A percentile compares a stretch with the other conserved stretches of the same genome.
These are phyloP conservation scores for Fusarium humuli DNA, from an alignment of 2,329 filamentous ascomycete genomes.

Conservation along the genomic window DNA sequence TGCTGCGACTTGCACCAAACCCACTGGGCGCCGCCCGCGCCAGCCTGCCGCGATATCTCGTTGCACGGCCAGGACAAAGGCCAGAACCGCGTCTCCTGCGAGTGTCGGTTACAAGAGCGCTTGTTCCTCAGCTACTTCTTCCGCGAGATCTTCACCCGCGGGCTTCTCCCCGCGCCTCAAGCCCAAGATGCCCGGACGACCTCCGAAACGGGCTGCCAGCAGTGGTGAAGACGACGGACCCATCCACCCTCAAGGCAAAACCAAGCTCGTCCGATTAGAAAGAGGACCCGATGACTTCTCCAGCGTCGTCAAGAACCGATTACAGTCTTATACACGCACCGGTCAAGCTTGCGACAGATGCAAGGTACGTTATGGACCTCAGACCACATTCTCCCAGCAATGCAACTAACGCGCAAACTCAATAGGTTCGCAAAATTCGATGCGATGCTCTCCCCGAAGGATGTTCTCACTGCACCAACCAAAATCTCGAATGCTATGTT, in stretches of 20 bases:
- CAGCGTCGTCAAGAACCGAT: conserved; percentile 65
- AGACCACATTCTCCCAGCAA: background rate
- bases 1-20: conserved; percentile 33
- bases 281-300: conserved; percentile 64
- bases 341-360: conserved; percentile 91
- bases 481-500: conserved; percentile 81
- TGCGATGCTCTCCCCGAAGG: conserved; percentile 85
- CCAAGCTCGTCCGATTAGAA: conserved; percentile 63
- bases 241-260: conserved; percentile 51
- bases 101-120: conserved; percentile 21
- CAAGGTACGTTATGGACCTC: conserved; percentile 68
- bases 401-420: conserved; percentile 22
- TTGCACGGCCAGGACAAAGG: conserved; percentile 28
- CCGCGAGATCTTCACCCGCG: conserved; percentile 28
- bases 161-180: conserved; percentile 37
- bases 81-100: conserved; percentile 28
- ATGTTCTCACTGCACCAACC: conserved; percentile 83
- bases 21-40: conserved; percentile 43
- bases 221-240: conserved; percentile 50
- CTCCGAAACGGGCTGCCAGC: conserved; percentile 40
- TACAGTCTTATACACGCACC: conserved; percentile 70
- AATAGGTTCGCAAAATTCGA: conserved; percentile 83
- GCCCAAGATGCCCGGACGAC: conserved; percentile 42
- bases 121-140: conserved; percentile 20
- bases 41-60: conserved; percentile 39